Base-by-base conservation (phyloP, 1,284 basidiomycete species). In the Neonothopanus nambi region DNA sequence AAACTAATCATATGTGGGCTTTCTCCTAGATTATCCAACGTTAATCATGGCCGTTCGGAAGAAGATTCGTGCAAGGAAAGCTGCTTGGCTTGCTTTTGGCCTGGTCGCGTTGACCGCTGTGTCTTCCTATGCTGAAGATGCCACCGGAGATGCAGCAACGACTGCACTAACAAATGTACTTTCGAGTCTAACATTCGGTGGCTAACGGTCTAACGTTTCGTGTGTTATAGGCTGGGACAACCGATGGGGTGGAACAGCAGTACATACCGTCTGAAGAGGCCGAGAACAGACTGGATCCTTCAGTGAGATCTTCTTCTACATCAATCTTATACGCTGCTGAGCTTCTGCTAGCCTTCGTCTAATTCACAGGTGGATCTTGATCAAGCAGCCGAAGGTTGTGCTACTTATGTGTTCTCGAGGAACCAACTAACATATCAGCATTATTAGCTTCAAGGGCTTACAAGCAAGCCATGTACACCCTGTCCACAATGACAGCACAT, bases 391-490 rank as follows among this genome's bases (percentile, higher is more conserved):
- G 82, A 84, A 73, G 80, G 80, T 82, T 45, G 64, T 51, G 23
- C 28, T 28, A 28, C 17, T n/a, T 35, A 18, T 53, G 21, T 51
- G 18, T 15, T 20, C 36, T 38, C 39, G 20, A 35, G 18, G 42
- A 48, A 57, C 36, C 42, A 40, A 24, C 33, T 44, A 24, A 48
- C 13, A n/a, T 28, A 43, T 38, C 30, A 23, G 7, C 36, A n/a
- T 17, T 15, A 52, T 39, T 52, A 89, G 88, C 87, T 56, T 69
- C 78, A 21, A 80, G 84, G 57, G 87, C 87, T 9, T 89, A 87
- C 69, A 85, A 79, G 65, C 82, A 87, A 67, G 88, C 88, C 11
- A 66, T 87, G 55, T 66, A 78, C 7, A 87, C 85, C 3, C 74
- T 90, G 15, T 70, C 81, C 3, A 76, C 81, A 21, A 69, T 91